Percentiles rank a stretch among this genome's conserved stretches.
These are phyloP conservation scores for Isabelozyma gotoi DNA, from an alignment of 805 yeast species.

Conservation along the genomic window DNA sequence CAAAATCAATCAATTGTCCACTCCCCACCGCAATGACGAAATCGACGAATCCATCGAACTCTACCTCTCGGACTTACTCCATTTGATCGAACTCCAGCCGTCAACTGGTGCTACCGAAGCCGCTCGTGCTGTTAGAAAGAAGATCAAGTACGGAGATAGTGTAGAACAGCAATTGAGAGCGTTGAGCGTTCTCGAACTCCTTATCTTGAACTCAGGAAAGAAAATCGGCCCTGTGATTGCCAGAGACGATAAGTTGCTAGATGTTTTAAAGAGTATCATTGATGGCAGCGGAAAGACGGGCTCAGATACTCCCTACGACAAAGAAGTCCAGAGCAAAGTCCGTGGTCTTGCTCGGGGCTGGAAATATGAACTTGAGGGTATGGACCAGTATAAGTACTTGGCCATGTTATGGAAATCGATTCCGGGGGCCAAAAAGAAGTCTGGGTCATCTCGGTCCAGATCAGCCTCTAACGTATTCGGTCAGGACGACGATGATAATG, in stretches of 20 bases:
- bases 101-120: constrained; percentile 59
- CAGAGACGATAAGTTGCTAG: constrained; percentile 66
- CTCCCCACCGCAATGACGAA: constrained; percentile 42
- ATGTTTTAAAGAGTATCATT: constrained; percentile 56
- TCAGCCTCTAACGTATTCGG: constrained; percentile 8
- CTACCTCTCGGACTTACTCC: constrained; percentile 58
- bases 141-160: constrained; percentile 76
- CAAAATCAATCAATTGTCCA: constrained; percentile 52
- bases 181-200: constrained; percentile 40
- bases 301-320: constrained; percentile 33
- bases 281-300: constrained; percentile 37
- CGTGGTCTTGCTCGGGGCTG: constrained; percentile 61
- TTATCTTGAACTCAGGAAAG: constrained; percentile 44
- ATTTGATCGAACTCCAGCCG: constrained; percentile 44
- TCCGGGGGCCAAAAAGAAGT: constrained; percentile 30
- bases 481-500: constrained; percentile 2
- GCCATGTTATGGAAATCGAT: constrained; percentile 45
- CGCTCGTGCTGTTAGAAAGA: constrained; percentile 87
- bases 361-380: constrained; percentile 56
- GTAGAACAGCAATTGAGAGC: constrained; percentile 65
- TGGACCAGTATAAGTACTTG: constrained; percentile 49
- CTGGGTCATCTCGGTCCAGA: constrained; percentile 7
- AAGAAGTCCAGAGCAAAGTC: constrained; percentile 47
- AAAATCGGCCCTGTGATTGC: constrained; percentile 47
- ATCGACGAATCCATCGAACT: constrained; percentile 38